Conservation (phyloP, 2,329 filamentous ascomycete species). For the Diaporthe sp. region DNA sequence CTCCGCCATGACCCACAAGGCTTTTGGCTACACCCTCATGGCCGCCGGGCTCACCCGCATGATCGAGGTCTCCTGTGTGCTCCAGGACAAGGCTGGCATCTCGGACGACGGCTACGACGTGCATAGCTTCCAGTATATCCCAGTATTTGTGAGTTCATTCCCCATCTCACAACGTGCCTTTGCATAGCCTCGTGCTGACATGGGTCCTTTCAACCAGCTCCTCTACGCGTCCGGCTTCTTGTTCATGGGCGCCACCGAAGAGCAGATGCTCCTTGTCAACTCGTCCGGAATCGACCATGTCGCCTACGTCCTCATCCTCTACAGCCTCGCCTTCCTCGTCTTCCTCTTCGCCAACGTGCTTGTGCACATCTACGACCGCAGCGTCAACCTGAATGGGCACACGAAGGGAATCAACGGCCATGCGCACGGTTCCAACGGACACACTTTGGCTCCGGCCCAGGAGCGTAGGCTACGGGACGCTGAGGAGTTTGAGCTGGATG, state of each 20-base stretch:
- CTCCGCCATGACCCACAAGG: constrained; percentile 86
- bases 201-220: constrained; percentile 62
- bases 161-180: no score
- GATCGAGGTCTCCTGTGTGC: constrained; percentile 90
- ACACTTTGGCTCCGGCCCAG: constrained; percentile 44
- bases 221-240: constrained; percentile 93
- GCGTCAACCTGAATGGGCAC: constrained; percentile 49
- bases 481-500: constrained; percentile 93
- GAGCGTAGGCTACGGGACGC: constrained; percentile 78
- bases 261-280: constrained; percentile 87
- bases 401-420: constrained; percentile 52
- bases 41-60: constrained; percentile 84
- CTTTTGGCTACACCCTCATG: constrained; percentile 98
- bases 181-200: constrained; percentile 30
- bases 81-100: constrained; percentile 76
- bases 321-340: constrained; percentile 87
- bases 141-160: constrained; percentile 63
- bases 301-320: constrained; percentile 91
- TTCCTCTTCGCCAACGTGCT: constrained; percentile 94
- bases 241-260: constrained; percentile 97
- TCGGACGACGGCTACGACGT: constrained; percentile 75
- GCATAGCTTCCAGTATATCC: constrained; percentile 69
- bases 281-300: constrained; percentile 85
- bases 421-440: constrained; percentile 29
- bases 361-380: constrained; percentile 82